Evolutionary conservation across 1,139 yeast species (phyloP), one percentile per base, ranked within the genome.

Genomic region (Diutina rugosa): DNA sequence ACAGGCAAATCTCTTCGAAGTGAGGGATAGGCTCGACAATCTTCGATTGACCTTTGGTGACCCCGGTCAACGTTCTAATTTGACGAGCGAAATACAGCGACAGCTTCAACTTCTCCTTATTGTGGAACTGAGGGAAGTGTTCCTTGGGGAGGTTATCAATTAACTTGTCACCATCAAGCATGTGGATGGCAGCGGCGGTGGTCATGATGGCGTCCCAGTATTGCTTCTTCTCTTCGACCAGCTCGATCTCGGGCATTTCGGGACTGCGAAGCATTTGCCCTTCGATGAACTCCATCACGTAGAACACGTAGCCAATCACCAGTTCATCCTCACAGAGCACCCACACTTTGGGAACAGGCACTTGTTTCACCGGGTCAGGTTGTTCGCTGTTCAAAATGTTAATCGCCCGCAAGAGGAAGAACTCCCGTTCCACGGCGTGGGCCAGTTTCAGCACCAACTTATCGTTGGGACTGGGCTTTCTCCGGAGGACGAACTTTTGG

Each of bases 341-440:
- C 58, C 72, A 73, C 3, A 79, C 79, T 10, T 70, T 64, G 2
- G 84, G 82, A 30, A 80, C 73, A 0, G 84, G 82, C 0, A 83
- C 83, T 53, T 68, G 64, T 41, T 63, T 67, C 35, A 57, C 56
- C 2, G n/a, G n/a, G 0, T 58, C 57, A 29, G 65, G 58, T 41
- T 32, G 56, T 16, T 60, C 58, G 9, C n/a, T 28, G 57, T 75
- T 73, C 57, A 73, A 69, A 1, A 64, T 64, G 29, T 72, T 69
- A 48, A 79, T 73, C 2, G 82, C 82, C 56, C 73, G 72, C 51
- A 83, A 67, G 66, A 83, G 76, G 65, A 74, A 74, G 63, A 79
- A 83, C 63, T 84, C 89, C 38, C 88, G 66, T 63, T 84, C 88
- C 45, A 84, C 79, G 6, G 87, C 82, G 65, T 84, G 89, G 0